Percentiles rank a stretch among this genome's conserved stretches.
Evolutionary conservation across 177 flowering plant genomes (phyloP).

Genomic region (Tripterygium wilfordii): DNA sequence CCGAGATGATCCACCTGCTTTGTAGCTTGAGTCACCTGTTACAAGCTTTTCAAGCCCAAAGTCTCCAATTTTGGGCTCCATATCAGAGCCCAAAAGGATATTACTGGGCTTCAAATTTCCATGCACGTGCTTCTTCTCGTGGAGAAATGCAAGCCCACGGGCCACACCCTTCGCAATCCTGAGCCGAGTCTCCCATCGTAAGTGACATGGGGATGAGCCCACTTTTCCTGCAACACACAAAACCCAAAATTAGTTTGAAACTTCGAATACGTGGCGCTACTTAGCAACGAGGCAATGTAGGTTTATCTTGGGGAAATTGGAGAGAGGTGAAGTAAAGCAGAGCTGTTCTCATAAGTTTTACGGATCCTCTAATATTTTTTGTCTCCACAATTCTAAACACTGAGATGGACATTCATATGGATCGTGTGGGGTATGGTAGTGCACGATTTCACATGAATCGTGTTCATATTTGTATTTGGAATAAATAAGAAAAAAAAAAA

Average conservation of each 20-base stretch:
- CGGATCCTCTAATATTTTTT: no score
- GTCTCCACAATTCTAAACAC: no score
- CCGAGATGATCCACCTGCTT: slow-evolving; percentile 42
- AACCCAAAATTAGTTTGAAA: neutral
- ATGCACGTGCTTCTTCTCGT: slow-evolving; percentile 89
- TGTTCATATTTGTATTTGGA: no score
- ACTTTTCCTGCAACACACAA: slow-evolving; percentile 37
- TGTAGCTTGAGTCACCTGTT: slow-evolving; percentile 32
- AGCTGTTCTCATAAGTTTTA: no score
- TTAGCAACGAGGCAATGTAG: no score
- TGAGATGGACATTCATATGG: no score
- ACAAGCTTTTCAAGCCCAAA: slow-evolving; percentile 72
- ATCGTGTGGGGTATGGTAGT: no score
- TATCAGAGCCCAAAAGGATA: slow-evolving; percentile 66
- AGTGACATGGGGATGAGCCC: slow-evolving; percentile 61
- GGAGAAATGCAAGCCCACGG: slow-evolving; percentile 67
- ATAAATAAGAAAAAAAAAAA: no score
- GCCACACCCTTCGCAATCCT: slow-evolving; percentile 85
- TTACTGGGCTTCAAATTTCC: slow-evolving; percentile 90
- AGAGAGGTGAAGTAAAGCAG: no score
- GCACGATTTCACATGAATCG: no score
- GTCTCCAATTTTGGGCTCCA: slow-evolving; percentile 86
- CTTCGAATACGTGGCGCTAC: neutral
- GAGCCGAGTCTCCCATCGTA: slow-evolving; percentile 55
- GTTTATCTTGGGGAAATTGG: no score